Evolutionary conservation across 2,329 filamentous ascomycete species (phyloP).

Genomic region (Arthrobotrys conoides): DNA sequence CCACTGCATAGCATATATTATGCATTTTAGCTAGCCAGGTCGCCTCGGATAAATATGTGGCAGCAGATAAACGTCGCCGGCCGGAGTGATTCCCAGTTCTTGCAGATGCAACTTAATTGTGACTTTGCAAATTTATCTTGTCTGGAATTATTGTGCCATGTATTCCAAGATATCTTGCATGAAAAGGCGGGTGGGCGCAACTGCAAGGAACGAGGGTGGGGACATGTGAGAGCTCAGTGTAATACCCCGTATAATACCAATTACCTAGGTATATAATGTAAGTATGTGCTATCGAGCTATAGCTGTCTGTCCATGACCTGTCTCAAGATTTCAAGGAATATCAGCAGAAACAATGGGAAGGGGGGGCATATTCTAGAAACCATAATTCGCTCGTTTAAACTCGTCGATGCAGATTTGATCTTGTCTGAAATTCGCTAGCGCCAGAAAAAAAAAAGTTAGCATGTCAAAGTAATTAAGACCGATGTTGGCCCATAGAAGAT

Average conservation of each 20-base stretch:
- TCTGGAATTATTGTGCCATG: not conserved
- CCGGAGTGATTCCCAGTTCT: slow-evolving; percentile 9
- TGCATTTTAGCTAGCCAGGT: not conserved
- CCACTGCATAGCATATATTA: too few relatives aligned
- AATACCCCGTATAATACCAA: too few relatives aligned
- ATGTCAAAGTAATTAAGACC: not conserved
- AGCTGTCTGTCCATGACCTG: slow-evolving; percentile 10
- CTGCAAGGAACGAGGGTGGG: slow-evolving; percentile 51
- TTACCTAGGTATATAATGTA: too few relatives aligned
- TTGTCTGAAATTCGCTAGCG: slow-evolving; percentile 24
- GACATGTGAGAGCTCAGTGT: slow-evolving; percentile 18
- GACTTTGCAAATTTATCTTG: not conserved
- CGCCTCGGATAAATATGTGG: slow-evolving; percentile 22
- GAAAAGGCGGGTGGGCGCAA: slow-evolving; percentile 7
- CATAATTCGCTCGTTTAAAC: slow-evolving; percentile 56
- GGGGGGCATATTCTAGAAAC: slow-evolving; percentile 39
- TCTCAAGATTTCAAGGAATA: slow-evolving; percentile 18
- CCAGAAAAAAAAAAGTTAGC: slow-evolving; percentile 12
- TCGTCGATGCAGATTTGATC: slow-evolving; percentile 16
- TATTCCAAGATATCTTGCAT: slow-evolving; percentile 22
- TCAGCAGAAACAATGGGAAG: slow-evolving; percentile 16
- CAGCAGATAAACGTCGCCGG: not conserved
- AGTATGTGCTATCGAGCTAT: not conserved
- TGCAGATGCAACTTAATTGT: slow-evolving; percentile 13
- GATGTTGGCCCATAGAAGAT: slow-evolving; percentile 34